Conservation (phyloP, 495 filamentous ascomycete genomes). For the Penicillium cinerascens region DNA sequence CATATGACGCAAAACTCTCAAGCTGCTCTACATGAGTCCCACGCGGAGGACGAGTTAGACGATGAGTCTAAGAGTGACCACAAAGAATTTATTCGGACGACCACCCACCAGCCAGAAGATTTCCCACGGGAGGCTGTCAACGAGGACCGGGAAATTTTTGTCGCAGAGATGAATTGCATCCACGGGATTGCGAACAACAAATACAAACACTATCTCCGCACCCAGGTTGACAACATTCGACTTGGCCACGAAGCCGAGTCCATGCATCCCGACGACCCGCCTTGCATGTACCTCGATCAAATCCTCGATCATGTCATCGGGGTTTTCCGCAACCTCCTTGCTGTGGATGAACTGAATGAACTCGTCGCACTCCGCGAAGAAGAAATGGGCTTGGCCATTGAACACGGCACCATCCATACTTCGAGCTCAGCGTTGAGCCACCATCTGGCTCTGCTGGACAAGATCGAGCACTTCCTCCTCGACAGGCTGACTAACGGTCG, state of each 20-base stretch:
- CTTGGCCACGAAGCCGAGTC: constrained; percentile 36
- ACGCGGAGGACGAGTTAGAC: constrained; percentile 2
- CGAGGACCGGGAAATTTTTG: constrained; percentile 39
- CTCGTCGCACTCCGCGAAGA: constrained; percentile 29
- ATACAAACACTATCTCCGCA: constrained; percentile 34
- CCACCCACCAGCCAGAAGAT: constrained; percentile 31
- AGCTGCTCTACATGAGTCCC: constrained; percentile 16
- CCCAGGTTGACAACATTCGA: constrained; percentile 36
- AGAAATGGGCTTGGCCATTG: constrained; percentile 1
- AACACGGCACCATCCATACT: neutral
- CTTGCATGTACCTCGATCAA: constrained; percentile 36
- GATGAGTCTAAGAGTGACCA: constrained; percentile 8
- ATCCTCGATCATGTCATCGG: constrained; percentile 42
- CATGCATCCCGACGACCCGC: constrained; percentile 32
- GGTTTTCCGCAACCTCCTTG: constrained; percentile 38
- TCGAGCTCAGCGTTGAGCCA: neutral
- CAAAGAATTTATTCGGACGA: constrained; percentile 15
- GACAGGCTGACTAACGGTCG: constrained; percentile 32
- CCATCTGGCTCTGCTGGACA: constrained; percentile 24
- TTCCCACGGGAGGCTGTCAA: constrained; percentile 40
- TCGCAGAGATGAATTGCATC: constrained; percentile 47
- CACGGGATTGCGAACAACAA: constrained; percentile 33
- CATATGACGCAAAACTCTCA: constrained; percentile 36
- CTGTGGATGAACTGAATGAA: constrained; percentile 37
- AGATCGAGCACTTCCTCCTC: constrained; percentile 36